Percentiles rank a stretch among this genome's conserved stretches.
phyloP scores from a whole-genome alignment of 1,139 yeast genomes.

The Pichia sp. region DNA sequence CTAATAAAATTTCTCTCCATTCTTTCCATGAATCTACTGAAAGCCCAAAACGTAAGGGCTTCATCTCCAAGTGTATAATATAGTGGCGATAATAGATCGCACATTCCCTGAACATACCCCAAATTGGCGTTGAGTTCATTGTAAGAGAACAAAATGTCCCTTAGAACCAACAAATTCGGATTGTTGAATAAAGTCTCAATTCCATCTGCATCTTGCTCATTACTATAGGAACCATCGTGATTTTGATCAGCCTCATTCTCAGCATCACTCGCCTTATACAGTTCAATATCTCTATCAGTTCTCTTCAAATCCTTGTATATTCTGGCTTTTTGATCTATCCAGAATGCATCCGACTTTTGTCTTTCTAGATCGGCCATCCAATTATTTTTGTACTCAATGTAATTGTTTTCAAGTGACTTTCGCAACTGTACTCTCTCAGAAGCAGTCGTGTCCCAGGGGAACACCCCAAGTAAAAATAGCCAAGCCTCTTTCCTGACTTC shows the following conservation, averaged over 20 bases:
- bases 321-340: slow-evolving; percentile 82
- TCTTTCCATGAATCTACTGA: slow-evolving; percentile 80
- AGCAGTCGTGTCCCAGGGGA: slow-evolving; percentile 78
- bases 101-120: slow-evolving; percentile 98
- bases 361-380: slow-evolving; percentile 62
- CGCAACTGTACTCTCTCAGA: slow-evolving; percentile 59
- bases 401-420: slow-evolving; percentile 54
- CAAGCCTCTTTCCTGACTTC: slow-evolving; percentile 68
- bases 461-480: slow-evolving; percentile 77
- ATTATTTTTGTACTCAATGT: slow-evolving; percentile 54
- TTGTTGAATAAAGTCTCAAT: slow-evolving; percentile 46
- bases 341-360: slow-evolving; percentile 58
- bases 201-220: slow-evolving; percentile 42
- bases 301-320: slow-evolving; percentile 93
- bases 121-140: slow-evolving; percentile 76
- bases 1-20: slow-evolving; percentile 93
- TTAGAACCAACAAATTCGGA: slow-evolving; percentile 61
- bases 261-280: slow-evolving; percentile 48
- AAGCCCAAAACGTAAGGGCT: slow-evolving; percentile 79
- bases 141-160: slow-evolving; percentile 78
- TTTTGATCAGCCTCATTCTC: slow-evolving; percentile 40
- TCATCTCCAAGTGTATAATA: slow-evolving; percentile 78
- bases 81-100: slow-evolving; percentile 82
- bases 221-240: slow-evolving; percentile 15
- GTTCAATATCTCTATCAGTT: slow-evolving; percentile 71